Evolutionary conservation across 2,329 filamentous ascomycete species (phyloP), one percentile per base, ranked within the genome.

Genomic region (Cladosporium velox): DNA sequence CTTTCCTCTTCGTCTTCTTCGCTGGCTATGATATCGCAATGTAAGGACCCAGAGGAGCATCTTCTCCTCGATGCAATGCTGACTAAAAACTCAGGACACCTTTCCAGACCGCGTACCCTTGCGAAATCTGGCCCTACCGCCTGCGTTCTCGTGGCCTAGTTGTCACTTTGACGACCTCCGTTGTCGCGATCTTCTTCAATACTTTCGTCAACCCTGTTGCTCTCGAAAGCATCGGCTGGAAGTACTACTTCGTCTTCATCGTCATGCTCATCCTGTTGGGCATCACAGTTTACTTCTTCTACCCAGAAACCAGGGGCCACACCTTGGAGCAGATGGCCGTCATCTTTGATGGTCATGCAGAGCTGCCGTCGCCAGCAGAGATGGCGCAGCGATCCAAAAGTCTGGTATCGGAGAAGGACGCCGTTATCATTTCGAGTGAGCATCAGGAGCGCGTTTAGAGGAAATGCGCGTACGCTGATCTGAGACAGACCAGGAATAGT

Each of bases 1-100:
- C 88, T 74, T 88, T 87, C 75, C 87, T 86, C 68, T 89, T 87
- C 69, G 78, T 81, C 4, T 88, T 87, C 73, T 82, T 81, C 8
- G 85, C 86, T 3, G 80, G 78, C 67, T 89, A 89, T 72, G 88
- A 88, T 70, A 81, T 89, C 58, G 87, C 69, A 6, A 64, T 70
- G 67, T 70, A 66, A 67, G 66, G 54, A 5, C 11, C 4, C n/a
- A 11, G n/a, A 2, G 5, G 41, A 12, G 24, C 15, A 28, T 41
- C 14, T 12, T 30, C 32, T 3, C 3, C 14, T 47, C n/a, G 24
- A 26, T 26, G 21, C 26, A 11, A 2, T 24, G 26, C 52, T 55
- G 55, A 58, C 55, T 6, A 4, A 28, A 12, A 24, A 28, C 3
- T 4, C 55, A 70, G 63, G 24, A 65, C 65, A 24, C 62, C 66